These are phyloP conservation scores for Besnoitia besnoiti DNA, from an alignment of 169 alveolate species.

Conservation along the genomic window DNA sequence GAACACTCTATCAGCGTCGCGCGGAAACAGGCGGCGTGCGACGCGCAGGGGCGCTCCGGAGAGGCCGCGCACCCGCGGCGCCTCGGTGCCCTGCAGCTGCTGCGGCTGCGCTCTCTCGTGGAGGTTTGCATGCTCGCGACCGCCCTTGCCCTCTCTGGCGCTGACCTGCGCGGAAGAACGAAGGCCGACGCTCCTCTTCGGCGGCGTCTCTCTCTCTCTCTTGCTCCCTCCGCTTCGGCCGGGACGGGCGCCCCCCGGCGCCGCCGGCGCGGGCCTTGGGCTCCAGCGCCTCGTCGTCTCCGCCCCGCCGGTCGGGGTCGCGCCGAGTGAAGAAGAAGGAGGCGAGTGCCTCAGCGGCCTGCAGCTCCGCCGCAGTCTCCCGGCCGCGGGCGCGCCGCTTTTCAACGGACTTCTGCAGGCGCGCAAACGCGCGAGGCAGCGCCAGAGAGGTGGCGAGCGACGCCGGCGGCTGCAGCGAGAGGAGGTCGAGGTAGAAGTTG, in stretches of 20 bases:
- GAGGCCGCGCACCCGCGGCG: background rate
- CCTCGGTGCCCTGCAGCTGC: background rate
- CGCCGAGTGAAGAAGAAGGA: constrained; percentile 6
- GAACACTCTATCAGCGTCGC: too few species aligned
- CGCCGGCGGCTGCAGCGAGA: constrained; percentile 84
- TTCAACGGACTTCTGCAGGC: background rate
- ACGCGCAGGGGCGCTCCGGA: too few species aligned
- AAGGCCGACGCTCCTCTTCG: background rate
- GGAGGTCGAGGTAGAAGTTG: constrained; percentile 77
- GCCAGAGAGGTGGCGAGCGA: constrained; percentile 18
- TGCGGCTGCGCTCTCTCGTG: background rate
- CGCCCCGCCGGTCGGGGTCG: too few species aligned
- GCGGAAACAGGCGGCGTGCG: too few species aligned
- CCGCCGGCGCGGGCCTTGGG: background rate
- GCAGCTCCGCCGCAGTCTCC: background rate
- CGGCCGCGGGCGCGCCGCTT: background rate
- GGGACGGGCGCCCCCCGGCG: background rate
- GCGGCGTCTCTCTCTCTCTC: background rate
- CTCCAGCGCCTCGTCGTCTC: background rate
- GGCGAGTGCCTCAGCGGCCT: background rate
- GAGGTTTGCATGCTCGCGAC: background rate
- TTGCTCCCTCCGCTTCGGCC: background rate
- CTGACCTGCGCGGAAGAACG: background rate
- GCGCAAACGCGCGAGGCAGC: constrained; percentile 5
- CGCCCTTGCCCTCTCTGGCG: background rate